Evolutionary conservation across 768 basidiomycete genomes (phyloP).

Genomic region (Auricularia cornea): DNA sequence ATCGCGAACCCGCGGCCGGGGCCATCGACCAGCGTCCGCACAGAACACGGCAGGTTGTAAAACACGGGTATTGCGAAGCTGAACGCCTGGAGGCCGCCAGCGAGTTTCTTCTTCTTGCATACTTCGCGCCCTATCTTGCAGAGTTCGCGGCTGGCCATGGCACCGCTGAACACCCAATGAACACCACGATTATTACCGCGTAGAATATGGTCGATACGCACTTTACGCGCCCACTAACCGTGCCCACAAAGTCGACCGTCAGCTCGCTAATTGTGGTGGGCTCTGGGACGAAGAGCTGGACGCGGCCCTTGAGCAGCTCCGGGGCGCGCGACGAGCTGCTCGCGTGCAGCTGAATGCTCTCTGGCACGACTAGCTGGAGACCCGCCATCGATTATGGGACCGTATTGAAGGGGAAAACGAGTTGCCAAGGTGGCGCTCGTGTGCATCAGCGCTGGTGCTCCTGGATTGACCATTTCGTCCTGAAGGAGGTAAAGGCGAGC

Average conservation of each 20-base stretch:
- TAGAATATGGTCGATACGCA: background rate
- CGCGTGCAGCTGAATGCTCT: background rate
- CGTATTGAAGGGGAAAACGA: too few relatives aligned
- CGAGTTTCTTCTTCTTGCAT: background rate
- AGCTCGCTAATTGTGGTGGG: background rate
- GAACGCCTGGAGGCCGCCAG: background rate
- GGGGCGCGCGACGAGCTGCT: background rate
- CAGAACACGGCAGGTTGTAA: background rate
- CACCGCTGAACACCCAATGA: background rate
- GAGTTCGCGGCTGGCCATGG: background rate
- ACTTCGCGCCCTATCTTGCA: background rate
- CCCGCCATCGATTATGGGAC: too few relatives aligned
- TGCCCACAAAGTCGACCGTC: background rate
- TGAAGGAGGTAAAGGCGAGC: too few relatives aligned
- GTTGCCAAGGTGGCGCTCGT: too few relatives aligned
- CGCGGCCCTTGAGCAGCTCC: background rate
- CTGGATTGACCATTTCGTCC: too few relatives aligned
- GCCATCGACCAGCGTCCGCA: background rate
- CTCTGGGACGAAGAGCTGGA: background rate
- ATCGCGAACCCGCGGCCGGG: background rate
- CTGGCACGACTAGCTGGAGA: background rate
- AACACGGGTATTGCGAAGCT: background rate
- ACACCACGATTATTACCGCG: too few relatives aligned
- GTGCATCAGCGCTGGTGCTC: too few relatives aligned
- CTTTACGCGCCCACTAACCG: background rate